Evolutionary conservation across 2,329 filamentous ascomycete species (phyloP), one percentile per base, ranked within the genome.

Genomic region (Cladosporium austrohemisphaericum): DNA sequence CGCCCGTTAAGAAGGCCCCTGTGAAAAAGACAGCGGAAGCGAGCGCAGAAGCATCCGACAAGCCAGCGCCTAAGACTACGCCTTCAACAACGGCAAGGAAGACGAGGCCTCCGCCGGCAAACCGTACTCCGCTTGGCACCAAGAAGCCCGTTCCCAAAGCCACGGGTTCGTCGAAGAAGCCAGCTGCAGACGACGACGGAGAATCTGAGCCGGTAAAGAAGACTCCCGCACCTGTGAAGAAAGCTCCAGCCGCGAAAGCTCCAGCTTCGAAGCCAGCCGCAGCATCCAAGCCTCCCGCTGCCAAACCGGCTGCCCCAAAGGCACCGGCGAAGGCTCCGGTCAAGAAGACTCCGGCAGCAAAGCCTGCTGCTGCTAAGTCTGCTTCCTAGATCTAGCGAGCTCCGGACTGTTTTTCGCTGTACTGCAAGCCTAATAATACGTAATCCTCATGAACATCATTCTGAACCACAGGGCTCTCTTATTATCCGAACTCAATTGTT

Each of bases 221-320:
- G 23, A 55, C 37, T 14, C 55, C 55, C 6, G 51, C 51, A 10
- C 46, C 55, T 14, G 28, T 45, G 11, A 51, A 26, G 13, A 52
- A 28, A n/a, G 50, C 37, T 31, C 32, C 35, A 31, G 23, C 36
- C 11, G 31, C 31, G 11, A 47, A 47, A 16, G 10, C 31, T 10
- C 31, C 43, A 16, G 26, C 45, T 8, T 26, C 37, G 35, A 49
- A 41, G 25, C 35, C 45, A 14, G 35, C 45, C 25, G 45, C 43
- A n/a, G 31, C 43, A 5, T 16, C 43, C 1, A 47, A 47, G 10
- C 18, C 32, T 5, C 43, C 43, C 3, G 20, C 41, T 6, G 28
- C 33, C 2, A 48, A 48, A 28, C 26, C 45, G 8, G 26, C 45
- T 13, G 28, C 45, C 14, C 10, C 41, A 13, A 38, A 38, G 25